Conservation (phyloP, 2,329 filamentous ascomycete species). For the Zymoseptoria passerinii region DNA sequence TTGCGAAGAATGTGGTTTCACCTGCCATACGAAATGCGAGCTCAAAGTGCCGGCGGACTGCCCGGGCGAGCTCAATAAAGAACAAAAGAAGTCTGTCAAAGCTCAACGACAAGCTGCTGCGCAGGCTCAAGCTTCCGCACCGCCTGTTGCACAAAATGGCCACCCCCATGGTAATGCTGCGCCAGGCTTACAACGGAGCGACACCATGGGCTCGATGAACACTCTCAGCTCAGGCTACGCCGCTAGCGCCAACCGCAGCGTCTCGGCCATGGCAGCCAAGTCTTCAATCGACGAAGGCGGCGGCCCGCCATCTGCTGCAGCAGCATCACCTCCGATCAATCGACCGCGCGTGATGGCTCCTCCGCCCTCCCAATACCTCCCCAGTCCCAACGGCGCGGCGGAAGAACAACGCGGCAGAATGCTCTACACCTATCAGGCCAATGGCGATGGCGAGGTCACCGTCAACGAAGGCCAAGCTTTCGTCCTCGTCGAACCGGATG, state of each 20-base stretch:
- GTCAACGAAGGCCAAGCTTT: slow-evolving; percentile 74
- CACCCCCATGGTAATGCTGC: slow-evolving; percentile 34
- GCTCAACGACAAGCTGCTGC: slow-evolving; percentile 72
- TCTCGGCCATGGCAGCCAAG: slow-evolving; percentile 52
- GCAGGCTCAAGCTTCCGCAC: slow-evolving; percentile 40
- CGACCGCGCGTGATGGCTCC: slow-evolving; percentile 72
- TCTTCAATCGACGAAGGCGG: slow-evolving; percentile 36
- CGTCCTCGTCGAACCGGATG: slow-evolving; percentile 73
- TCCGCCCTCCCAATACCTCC: slow-evolving; percentile 70
- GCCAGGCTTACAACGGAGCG: slow-evolving; percentile 63
- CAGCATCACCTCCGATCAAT: slow-evolving; percentile 34
- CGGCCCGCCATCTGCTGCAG: slow-evolving; percentile 5
- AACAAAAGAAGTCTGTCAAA: slow-evolving; percentile 92
- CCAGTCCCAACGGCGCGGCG: slow-evolving; percentile 47
- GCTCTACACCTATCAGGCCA: slow-evolving; percentile 79
- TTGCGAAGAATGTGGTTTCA: slow-evolving; percentile 93
- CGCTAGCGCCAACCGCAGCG: slow-evolving; percentile 66
- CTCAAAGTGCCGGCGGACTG: slow-evolving; percentile 97
- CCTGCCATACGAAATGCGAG: slow-evolving; percentile 96
- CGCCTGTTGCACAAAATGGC: slow-evolving; percentile 18
- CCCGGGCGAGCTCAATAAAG: slow-evolving; percentile 86
- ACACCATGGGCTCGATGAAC: slow-evolving; percentile 76
- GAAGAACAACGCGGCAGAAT: slow-evolving; percentile 70
- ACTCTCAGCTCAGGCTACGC: slow-evolving; percentile 77
- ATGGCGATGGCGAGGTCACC: slow-evolving; percentile 70